Percentiles rank a stretch among this genome's conserved stretches.
These are phyloP conservation scores for Phytophthora sp. DNA, from an alignment of 352 stramenopile genomes.

Conservation along the genomic window DNA sequence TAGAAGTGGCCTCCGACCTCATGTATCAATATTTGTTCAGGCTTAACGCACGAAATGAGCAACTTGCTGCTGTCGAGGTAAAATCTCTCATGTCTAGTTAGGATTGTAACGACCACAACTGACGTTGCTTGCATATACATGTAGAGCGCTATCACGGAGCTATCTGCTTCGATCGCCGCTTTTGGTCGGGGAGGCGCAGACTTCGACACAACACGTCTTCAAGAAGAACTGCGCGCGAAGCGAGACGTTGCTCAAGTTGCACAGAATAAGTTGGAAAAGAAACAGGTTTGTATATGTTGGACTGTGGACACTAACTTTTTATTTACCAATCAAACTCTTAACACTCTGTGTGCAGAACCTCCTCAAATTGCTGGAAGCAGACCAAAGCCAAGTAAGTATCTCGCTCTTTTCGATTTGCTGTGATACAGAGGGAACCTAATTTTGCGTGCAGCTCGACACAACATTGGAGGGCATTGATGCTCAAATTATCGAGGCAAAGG, in stretches of 20 bases:
- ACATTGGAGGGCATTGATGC: constrained; percentile 23
- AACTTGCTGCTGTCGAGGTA: constrained; percentile 42
- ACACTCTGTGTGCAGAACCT: constrained; percentile 26
- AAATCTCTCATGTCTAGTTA: not conserved
- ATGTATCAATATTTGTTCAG: constrained; percentile 23
- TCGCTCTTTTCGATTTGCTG: not conserved
- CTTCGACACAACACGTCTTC: constrained; percentile 21
- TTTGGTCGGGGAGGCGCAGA: constrained; percentile 12
- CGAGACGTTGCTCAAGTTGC: constrained; percentile 12
- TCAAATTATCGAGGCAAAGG: constrained; percentile 24
- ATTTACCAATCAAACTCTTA: constrained; percentile 5
- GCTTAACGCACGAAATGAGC: constrained; percentile 31
- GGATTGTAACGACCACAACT: not conserved
- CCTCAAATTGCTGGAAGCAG: constrained; percentile 28
- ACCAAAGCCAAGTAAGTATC: constrained; percentile 38
- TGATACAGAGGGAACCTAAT: constrained; percentile 5
- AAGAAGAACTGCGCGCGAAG: constrained; percentile 31
- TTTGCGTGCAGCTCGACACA: constrained; percentile 23
- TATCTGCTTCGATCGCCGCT: constrained; percentile 34
- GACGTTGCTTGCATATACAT: constrained; percentile 26
- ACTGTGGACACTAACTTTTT: not conserved
- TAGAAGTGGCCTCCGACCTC: too few relatives aligned
- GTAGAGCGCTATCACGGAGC: constrained; percentile 39
- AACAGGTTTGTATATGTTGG: constrained; percentile 32
- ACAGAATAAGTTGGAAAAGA: constrained; percentile 36